Conservation (phyloP, 495 filamentous ascomycete genomes). For the Apiosordaria backusii region DNA sequence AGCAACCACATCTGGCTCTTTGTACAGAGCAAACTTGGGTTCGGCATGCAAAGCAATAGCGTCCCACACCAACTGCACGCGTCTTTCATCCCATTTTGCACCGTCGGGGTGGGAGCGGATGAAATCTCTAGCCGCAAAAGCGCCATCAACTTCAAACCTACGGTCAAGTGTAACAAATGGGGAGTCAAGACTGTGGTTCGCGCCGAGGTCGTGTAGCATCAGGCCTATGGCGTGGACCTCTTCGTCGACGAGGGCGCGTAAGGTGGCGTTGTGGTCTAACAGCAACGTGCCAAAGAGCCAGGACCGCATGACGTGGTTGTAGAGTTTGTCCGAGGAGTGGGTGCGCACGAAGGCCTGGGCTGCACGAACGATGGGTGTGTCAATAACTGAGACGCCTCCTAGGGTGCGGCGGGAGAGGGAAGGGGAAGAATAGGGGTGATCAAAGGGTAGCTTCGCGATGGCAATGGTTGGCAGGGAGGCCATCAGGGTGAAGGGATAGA, state of each 20-base stretch:
- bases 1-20: conserved; percentile 38
- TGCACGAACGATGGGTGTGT: conserved; percentile 2
- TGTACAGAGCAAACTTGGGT: conserved; percentile 35
- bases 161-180: conserved; percentile 31
- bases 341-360: neutral
- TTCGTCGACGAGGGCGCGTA: conserved; percentile 21
- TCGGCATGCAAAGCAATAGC: conserved; percentile 42
- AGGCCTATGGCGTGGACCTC: conserved; percentile 36
- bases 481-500: neutral
- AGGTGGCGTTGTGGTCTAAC: conserved; percentile 15
- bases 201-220: conserved; percentile 33
- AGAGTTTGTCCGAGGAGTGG: neutral
- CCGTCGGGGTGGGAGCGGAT: conserved; percentile 24
- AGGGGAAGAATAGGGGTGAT: neutral
- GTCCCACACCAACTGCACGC: conserved; percentile 44
- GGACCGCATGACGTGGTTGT: conserved; percentile 3
- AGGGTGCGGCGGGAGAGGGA: neutral
- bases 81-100: neutral
- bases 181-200: conserved; percentile 22
- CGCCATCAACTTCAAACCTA: conserved; percentile 39
- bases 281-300: neutral
- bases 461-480: neutral
- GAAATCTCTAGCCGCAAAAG: conserved; percentile 30
- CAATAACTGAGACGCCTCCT: neutral
- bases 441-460: neutral